Conservation (phyloP, 345 rosid species). For the Abelmoschus esculentus region DNA sequence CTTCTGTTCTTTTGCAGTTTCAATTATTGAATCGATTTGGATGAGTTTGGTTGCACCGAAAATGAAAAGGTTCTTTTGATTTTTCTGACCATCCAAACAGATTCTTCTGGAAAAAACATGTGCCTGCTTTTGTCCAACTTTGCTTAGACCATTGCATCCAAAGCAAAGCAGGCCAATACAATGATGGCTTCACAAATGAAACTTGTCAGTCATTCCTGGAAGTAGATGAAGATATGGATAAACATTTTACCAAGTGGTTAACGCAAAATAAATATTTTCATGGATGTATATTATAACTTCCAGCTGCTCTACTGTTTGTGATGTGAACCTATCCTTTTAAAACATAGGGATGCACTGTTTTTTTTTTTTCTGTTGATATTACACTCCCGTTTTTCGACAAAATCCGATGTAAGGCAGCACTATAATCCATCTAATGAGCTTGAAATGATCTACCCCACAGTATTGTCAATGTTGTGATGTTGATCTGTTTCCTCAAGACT, state of each 20-base stretch:
- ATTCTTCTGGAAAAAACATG: no score
- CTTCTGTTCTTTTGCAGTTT: no score
- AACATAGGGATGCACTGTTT: not conserved
- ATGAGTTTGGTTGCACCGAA: no score
- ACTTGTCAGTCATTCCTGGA: no score
- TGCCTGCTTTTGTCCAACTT: no score
- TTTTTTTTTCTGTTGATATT: not conserved
- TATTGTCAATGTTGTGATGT: not conserved
- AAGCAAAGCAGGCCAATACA: no score
- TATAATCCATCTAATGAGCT: not conserved
- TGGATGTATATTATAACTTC: not conserved
- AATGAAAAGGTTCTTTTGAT: no score
- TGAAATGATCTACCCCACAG: not conserved
- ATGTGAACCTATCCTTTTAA: not conserved
- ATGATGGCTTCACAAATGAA: no score
- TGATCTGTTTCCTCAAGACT: not conserved
- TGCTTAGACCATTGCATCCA: no score
- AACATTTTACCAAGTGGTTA: not conserved
- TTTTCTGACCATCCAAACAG: no score
- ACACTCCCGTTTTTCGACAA: not conserved
- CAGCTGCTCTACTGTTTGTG: not conserved
- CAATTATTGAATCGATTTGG: no score
- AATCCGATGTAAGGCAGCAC: no score
- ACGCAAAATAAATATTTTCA: not conserved
- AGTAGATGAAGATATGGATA: not conserved